Conservation (phyloP, 2,329 filamentous ascomycete species). For the Penicillium sp. region DNA sequence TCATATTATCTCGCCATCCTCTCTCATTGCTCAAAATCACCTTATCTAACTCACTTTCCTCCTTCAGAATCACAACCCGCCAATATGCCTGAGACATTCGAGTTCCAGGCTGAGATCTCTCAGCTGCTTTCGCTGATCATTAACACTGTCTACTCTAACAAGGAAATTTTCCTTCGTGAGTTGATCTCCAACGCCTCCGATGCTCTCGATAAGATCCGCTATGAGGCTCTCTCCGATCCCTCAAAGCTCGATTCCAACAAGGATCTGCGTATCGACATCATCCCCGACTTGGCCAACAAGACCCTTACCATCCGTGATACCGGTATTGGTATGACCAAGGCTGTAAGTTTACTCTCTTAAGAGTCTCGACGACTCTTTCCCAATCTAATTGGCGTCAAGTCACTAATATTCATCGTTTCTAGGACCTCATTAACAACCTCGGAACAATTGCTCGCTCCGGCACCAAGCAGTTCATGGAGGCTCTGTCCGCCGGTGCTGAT, state of each 20-base stretch:
- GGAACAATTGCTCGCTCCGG: constrained; percentile 98
- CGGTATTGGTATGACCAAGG: constrained; percentile 99
- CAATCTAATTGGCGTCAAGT: not conserved
- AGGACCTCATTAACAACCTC: constrained; percentile 99
- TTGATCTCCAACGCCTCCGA: constrained; percentile 97
- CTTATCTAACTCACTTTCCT: not conserved
- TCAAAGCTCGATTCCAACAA: constrained; percentile 96
- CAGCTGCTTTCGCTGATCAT: constrained; percentile 99
- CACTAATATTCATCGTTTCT: not conserved
- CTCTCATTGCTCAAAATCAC: constrained; percentile 3
- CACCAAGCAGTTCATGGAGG: constrained; percentile 99
- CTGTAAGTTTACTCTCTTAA: constrained; percentile 63
- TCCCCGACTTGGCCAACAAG: constrained; percentile 95
- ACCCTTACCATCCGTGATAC: constrained; percentile 95
- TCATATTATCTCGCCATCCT: constrained; percentile 7
- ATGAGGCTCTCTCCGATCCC: constrained; percentile 95
- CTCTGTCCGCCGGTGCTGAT: constrained; percentile 93
- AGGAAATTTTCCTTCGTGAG: constrained; percentile 99
- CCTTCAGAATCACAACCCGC: constrained; percentile 18
- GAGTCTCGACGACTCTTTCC: not conserved
- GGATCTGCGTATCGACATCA: constrained; percentile 98
- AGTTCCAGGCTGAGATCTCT: constrained; percentile 99
- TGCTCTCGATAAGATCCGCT: constrained; percentile 99
- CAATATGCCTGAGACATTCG: constrained; percentile 94
- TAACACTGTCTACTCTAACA: constrained; percentile 99